Base-by-base conservation (phyloP, 1,139 yeast genomes). In the Geotrichum fermentans region DNA sequence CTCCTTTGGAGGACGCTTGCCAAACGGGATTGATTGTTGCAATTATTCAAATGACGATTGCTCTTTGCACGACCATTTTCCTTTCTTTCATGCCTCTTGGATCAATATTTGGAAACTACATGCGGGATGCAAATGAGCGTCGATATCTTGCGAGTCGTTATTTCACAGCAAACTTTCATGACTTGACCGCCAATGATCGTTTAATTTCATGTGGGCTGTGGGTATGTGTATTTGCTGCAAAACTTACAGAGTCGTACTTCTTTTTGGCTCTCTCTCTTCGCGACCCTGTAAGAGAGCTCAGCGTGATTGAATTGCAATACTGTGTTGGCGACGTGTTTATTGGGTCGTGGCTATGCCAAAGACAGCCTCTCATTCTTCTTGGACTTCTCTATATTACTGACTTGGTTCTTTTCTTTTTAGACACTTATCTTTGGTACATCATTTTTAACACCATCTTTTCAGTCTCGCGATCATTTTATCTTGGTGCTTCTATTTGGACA, bases 341-440 rank as follows among this genome's bases (percentile, higher is more conserved):
- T 3, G 82, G 84, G 0, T 65, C 64, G 1, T 41, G 68, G 8
- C 52, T 87, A 1, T 88, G 96, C 62, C 59, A 61, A 21, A 68
- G 75, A 44, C 94, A 86, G 53, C 80, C 89, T 0, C 70, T 68
- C 43, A 61, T 85, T 8, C 71, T 82, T 0, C 64, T 88, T 35
- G 68, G 67, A 0, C 65, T 84, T 42, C 77, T 87, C 63, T 69
- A 75, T 35, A 53, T 82, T 17, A 81, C 90, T 0, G 92, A 87
- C 62, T 70, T 86, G 65, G 74, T 84, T 1, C 69, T 88, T 40
- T 88, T 86, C 62, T 85, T 88, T 60, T 71, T 88, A 52, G 96
- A 88, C 60, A 87, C 96, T 0, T 88, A 88, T 58, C 73, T 88
- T 32, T 88, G 96, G 96, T 88, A 87, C 61, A 82, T 87, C 55